A percentile compares a stretch with the other conserved stretches of the same genome.
These are phyloP conservation scores for Trichosporon sp. DNA, from an alignment of 1,284 basidiomycete species.

Conservation along the genomic window DNA sequence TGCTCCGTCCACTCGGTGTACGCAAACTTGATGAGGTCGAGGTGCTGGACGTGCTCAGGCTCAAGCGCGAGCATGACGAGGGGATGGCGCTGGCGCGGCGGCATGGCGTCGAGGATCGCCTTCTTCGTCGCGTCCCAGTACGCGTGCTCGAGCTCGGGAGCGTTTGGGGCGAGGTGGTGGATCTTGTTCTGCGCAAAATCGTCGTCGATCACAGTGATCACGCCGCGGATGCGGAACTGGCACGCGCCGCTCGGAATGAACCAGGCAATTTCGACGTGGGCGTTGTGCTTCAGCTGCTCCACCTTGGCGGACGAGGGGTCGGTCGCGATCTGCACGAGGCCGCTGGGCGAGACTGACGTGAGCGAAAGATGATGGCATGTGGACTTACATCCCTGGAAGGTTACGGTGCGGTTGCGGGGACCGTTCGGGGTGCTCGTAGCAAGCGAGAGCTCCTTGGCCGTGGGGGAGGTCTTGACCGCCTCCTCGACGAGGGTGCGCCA, in stretches of 20 bases:
- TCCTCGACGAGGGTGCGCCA: slow-evolving; percentile 23
- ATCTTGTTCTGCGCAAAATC: slow-evolving; percentile 10
- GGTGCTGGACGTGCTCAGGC: slow-evolving; percentile 2
- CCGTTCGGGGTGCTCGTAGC: slow-evolving; percentile 1
- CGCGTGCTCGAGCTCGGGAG: background rate
- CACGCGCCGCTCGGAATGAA: slow-evolving; percentile 20
- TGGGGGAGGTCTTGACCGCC: slow-evolving; percentile 17
- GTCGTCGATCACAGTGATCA: slow-evolving; percentile 25
- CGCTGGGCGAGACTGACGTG: slow-evolving; percentile 25
- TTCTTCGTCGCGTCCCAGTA: background rate
- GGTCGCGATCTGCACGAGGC: slow-evolving; percentile 23
- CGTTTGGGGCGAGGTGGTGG: background rate
- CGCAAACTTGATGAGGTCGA: background rate
- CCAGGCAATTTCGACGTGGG: slow-evolving; percentile 28
- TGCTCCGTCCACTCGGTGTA: slow-evolving; percentile 3
- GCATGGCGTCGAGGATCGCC: slow-evolving; percentile 6
- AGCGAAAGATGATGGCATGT: too few species aligned
- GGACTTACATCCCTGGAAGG: slow-evolving; percentile 24
- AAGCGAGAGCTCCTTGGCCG: slow-evolving; percentile 21
- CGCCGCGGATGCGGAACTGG: slow-evolving; percentile 31
- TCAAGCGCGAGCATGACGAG: slow-evolving; percentile 11
- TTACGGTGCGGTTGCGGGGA: slow-evolving; percentile 22
- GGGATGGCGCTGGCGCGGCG: background rate
- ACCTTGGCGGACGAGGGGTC: slow-evolving; percentile 24
- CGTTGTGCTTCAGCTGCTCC: slow-evolving; percentile 19